Evolutionary conservation across 192 early-diverging fungal species (phyloP), one percentile per base, ranked within the genome.

Genomic region (Coemansia sp.): DNA sequence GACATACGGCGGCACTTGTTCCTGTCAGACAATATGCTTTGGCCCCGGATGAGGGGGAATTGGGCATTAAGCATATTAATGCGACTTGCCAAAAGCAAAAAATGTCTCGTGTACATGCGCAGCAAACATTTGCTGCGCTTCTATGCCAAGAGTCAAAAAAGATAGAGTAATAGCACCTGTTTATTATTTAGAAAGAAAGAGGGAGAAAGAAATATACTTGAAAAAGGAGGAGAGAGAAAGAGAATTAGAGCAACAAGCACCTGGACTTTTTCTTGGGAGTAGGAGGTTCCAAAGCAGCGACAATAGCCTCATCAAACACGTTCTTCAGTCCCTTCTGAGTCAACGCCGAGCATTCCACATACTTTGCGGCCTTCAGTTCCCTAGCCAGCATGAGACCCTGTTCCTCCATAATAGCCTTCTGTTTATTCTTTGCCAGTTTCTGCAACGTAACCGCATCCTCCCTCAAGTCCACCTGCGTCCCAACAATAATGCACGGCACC

Each of bases 311-410:
- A 37, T 68, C 68, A 73, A 90, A 90, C 10, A 90, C 75, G 58
- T 75, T 58, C 9, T 61, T 39, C 8, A 81, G 62, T 23, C 69
- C 61, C 20, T 65, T 58, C 62, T 69, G 65, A 25, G 16, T 62
- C 33, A 59, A 87, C 20, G 94, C 88, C 62, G 90, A 91, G 72
- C 91, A 93, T 63, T 94, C 94, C 53, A 93, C 85, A 71, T 92
- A 93, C 57, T 85, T 91, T 58, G 85, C 82, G 6, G 92, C 92
- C 23, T 87, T 86, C 64, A 96, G 91, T 67, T 83, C 74, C 21
- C 62, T 60, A 12, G 90, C 89, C 67, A 93, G 79, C 25, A 73
- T 68, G 16, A 79, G 62, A 25, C 90, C 94, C 87, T 94, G 59
- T 8, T 68, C 72, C 7, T 52, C 16, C 3, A 70, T 61, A 1